A percentile compares a stretch with the other conserved stretches of the same genome.
Evolutionary conservation across 805 yeast genomes (phyloP).

Genomic region (Brettanomyces naardenensis): DNA sequence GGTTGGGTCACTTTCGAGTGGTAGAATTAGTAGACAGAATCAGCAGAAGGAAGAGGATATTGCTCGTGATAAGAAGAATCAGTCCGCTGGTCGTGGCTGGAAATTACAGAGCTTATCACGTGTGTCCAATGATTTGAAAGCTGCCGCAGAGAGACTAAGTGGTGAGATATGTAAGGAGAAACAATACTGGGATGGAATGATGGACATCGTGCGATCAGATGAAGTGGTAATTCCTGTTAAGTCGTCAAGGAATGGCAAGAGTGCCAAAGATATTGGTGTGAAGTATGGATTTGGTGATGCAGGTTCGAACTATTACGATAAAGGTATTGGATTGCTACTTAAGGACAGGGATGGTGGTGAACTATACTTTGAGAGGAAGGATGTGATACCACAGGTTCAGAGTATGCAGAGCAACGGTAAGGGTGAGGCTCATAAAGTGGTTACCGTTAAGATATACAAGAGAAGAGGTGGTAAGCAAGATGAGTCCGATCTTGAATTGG

Average conservation of each 20-base stretch:
- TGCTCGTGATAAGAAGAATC: slow-evolving; percentile 14
- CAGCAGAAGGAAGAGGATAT: slow-evolving; percentile 13
- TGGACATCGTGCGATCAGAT: slow-evolving; percentile 33
- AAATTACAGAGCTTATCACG: slow-evolving; percentile 61
- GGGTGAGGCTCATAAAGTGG: slow-evolving; percentile 35
- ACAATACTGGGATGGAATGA: slow-evolving; percentile 54
- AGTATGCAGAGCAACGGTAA: slow-evolving; percentile 5
- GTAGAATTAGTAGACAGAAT: slow-evolving; percentile 24
- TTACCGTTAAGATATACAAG: slow-evolving; percentile 46
- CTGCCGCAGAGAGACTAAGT: slow-evolving; percentile 42
- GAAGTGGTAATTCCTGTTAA: slow-evolving; percentile 66
- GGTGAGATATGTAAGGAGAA: slow-evolving; percentile 54
- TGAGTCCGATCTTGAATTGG: slow-evolving; percentile 36
- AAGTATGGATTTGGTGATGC: slow-evolving; percentile 90
- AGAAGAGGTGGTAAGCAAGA: slow-evolving; percentile 2
- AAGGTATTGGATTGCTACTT: slow-evolving; percentile 68
- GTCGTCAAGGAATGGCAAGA: slow-evolving; percentile 31
- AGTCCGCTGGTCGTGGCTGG: slow-evolving; percentile 68
- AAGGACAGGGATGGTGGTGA: slow-evolving; percentile 39
- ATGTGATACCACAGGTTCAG: slow-evolving; percentile 23
- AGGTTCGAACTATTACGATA: slow-evolving; percentile 68
- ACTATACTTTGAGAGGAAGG: slow-evolving; percentile 26
- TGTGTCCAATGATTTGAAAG: slow-evolving; percentile 42
- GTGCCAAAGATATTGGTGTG: slow-evolving; percentile 57
- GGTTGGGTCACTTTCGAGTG: slow-evolving; percentile 61